phyloP scores from a whole-genome alignment of 345 rosid genomes.

The Bruguiera gymnorhiza region DNA sequence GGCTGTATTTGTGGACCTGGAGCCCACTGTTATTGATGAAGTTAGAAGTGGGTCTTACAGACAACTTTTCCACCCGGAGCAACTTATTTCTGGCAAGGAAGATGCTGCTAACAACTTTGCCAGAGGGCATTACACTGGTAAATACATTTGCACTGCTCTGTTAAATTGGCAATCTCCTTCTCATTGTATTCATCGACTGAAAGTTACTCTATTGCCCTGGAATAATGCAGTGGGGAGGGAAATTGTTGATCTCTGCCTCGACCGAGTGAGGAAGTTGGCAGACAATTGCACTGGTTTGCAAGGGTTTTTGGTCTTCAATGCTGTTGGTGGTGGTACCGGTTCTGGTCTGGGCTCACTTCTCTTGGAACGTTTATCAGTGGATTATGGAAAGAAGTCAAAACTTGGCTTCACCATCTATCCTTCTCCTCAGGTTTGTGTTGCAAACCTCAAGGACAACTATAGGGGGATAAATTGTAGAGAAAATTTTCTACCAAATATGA shows the following conservation, averaged over 20 bases:
- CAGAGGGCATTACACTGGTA: slow-evolving; percentile 87
- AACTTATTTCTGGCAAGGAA: slow-evolving; percentile 89
- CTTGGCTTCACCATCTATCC: slow-evolving; percentile 80
- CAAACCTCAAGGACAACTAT: not conserved
- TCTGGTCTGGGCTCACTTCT: slow-evolving; percentile 79
- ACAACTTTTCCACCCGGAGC: slow-evolving; percentile 91
- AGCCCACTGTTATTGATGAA: slow-evolving; percentile 86
- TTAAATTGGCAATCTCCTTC: slow-evolving; percentile 5
- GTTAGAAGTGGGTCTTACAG: slow-evolving; percentile 68
- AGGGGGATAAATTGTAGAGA: slow-evolving; percentile 2
- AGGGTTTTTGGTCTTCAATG: slow-evolving; percentile 71
- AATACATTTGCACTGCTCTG: slow-evolving; percentile 2
- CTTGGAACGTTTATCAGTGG: slow-evolving; percentile 77
- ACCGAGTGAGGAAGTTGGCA: slow-evolving; percentile 72
- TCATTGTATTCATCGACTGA: not conserved
- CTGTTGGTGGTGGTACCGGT: slow-evolving; percentile 87
- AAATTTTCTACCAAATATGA: not conserved
- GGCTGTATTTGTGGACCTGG: slow-evolving; percentile 77
- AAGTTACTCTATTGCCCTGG: not conserved
- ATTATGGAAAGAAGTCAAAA: slow-evolving; percentile 88
- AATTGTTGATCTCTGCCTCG: slow-evolving; percentile 79
- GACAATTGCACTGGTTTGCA: slow-evolving; percentile 89
- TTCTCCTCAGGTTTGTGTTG: slow-evolving; percentile 62
- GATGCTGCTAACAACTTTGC: slow-evolving; percentile 94
- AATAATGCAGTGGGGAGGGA: slow-evolving; percentile 72